phyloP scores from a whole-genome alignment of 768 basidiomycete genomes.

The Russula ochroleuca region DNA sequence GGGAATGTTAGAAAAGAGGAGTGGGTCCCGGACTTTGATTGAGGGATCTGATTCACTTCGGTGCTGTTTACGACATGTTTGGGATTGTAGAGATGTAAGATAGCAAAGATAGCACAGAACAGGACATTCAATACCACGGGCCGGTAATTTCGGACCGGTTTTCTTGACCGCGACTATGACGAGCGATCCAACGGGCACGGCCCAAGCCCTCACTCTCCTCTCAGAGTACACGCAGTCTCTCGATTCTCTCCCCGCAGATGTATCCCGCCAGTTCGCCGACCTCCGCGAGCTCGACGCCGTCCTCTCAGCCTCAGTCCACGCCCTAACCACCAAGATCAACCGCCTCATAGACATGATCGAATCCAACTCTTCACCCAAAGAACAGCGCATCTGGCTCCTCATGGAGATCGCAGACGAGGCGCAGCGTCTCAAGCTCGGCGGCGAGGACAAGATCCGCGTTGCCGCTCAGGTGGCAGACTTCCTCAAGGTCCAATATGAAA shows the following conservation, averaged over 20 bases:
- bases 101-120: not conserved
- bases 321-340: conserved; percentile 77
- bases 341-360: conserved; percentile 74
- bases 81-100: not conserved
- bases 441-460: conserved; percentile 97
- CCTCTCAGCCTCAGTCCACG: conserved; percentile 78
- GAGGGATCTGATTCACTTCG: not conserved
- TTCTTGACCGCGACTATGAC: not conserved
- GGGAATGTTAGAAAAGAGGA: not conserved
- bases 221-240: conserved; percentile 87
- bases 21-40: not conserved
- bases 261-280: conserved; percentile 93
- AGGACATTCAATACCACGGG: not conserved
- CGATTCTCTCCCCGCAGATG: conserved; percentile 88
- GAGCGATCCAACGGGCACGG: conserved; percentile 37
- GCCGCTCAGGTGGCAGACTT: conserved; percentile 88
- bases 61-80: not conserved
- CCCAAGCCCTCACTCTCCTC: conserved; percentile 66
- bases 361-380: conserved; percentile 50
- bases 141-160: not conserved
- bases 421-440: conserved; percentile 82
- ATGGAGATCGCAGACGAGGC: conserved; percentile 95
- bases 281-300: conserved; percentile 98
- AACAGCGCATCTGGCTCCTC: conserved; percentile 80
- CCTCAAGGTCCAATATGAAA: conserved; percentile 59